These are phyloP conservation scores for Acacia pycnantha DNA, from an alignment of 331 rosid species.

Conservation along the genomic window DNA sequence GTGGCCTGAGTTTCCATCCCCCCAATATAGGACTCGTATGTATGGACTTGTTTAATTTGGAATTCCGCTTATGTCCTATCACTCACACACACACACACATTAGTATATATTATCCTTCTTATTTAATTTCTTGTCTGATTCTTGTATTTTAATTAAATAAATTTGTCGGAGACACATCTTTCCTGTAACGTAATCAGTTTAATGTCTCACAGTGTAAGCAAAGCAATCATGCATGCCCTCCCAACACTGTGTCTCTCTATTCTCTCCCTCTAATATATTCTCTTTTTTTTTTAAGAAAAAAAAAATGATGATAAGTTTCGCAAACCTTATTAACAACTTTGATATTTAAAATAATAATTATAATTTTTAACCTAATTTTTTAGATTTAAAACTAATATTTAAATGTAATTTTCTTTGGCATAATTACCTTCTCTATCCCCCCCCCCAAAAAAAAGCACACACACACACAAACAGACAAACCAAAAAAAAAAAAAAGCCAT, in stretches of 20 bases:
- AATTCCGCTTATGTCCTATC: neutral
- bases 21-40: neutral
- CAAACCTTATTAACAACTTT: neutral
- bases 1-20: neutral
- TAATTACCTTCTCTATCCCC: neutral
- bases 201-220: constrained; percentile 24
- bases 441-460: too few species aligned
- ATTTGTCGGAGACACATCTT: neutral
- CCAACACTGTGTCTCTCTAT: neutral
- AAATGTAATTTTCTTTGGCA: neutral
- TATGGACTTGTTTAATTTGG: neutral
- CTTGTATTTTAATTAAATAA: neutral
- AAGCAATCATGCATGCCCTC: constrained; percentile 25
- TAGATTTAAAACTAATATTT: neutral
- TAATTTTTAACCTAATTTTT: neutral
- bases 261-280: neutral
- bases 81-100: neutral
- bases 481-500: neutral
- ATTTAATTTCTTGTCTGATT: neutral
- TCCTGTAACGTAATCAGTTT: neutral
- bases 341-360: neutral
- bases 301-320: neutral
- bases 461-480: neutral
- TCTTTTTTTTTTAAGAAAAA: neutral
- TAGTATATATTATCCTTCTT: neutral